Evolutionary conservation across 2,329 filamentous ascomycete species (phyloP).

Genomic region (Polytolypa hystricis): DNA sequence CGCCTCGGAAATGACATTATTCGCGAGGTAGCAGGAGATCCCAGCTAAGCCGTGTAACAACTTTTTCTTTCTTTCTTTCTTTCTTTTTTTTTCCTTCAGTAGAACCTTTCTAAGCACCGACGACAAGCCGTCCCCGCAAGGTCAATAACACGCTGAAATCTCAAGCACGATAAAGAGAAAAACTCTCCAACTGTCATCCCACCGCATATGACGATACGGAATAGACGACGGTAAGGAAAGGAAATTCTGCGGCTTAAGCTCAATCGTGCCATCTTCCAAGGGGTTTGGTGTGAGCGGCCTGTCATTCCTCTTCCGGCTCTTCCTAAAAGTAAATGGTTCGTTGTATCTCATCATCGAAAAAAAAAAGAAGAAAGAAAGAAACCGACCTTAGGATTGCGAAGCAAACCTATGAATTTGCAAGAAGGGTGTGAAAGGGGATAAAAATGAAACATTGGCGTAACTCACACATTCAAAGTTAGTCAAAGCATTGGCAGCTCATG

Average conservation of each 20-base stretch:
- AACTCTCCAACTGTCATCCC: constrained; percentile 1
- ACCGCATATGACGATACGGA: constrained; percentile 14
- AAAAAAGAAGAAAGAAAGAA: no score
- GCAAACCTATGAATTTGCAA: no score
- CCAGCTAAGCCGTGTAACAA: no score
- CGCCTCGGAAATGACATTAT: no score
- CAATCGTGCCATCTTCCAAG: not conserved
- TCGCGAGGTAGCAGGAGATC: no score
- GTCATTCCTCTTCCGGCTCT: constrained; percentile 40
- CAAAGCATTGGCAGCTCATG: no score
- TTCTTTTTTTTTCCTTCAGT: constrained; percentile 24
- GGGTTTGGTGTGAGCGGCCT: constrained; percentile 9
- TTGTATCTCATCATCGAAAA: constrained; percentile 33
- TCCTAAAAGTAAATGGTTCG: constrained; percentile 35
- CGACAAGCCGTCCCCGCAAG: constrained; percentile 19
- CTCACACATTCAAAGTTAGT: constrained; percentile 4
- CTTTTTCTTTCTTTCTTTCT: no score
- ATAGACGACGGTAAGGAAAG: not conserved
- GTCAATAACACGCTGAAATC: constrained; percentile 10
- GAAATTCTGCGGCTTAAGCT: not conserved
- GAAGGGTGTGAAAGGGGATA: no score
- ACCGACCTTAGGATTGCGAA: no score
- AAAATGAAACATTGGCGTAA: not conserved
- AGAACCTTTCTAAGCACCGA: constrained; percentile 40
- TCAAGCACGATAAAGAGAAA: constrained; percentile 9